A percentile compares a stretch with the other conserved stretches of the same genome.
phyloP scores from a whole-genome alignment of 345 rosid species.

The Lenwebbia sp. region DNA sequence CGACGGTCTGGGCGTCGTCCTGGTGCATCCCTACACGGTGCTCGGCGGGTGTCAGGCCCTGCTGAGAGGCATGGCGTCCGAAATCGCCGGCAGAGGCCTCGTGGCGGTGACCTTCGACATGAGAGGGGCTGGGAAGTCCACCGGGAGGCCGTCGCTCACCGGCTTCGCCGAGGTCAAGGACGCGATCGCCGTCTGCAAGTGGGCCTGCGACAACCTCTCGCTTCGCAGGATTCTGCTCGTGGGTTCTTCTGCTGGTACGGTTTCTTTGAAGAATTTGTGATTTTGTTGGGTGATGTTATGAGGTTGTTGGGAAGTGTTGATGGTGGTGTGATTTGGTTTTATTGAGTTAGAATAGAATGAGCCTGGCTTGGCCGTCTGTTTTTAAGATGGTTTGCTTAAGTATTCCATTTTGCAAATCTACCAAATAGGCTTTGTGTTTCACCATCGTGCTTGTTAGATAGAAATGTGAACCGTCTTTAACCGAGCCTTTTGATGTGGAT shows the following conservation, averaged over 20 bases:
- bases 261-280: background rate
- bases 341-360: background rate
- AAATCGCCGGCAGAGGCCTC: slow-evolving; percentile 49
- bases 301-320: background rate
- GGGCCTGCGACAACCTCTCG: slow-evolving; percentile 38
- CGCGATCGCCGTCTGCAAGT: slow-evolving; percentile 70
- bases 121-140: slow-evolving; percentile 85
- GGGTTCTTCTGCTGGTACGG: slow-evolving; percentile 85
- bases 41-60: slow-evolving; percentile 79
- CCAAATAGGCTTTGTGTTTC: background rate
- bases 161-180: slow-evolving; percentile 82
- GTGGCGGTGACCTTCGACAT: slow-evolving; percentile 77
- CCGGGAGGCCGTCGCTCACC: slow-evolving; percentile 76
- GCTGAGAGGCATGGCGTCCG: slow-evolving; percentile 63
- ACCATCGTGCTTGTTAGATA: background rate
- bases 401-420: slow-evolving; percentile 16
- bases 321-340: background rate
- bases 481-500: background rate
- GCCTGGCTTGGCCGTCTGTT: background rate
- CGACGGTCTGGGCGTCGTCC: slow-evolving; percentile 38
- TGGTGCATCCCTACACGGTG: slow-evolving; percentile 85
- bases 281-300: background rate
- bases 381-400: background rate
- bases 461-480: background rate
- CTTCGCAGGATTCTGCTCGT: slow-evolving; percentile 62